Evolutionary conservation across 2,329 filamentous ascomycete genomes (phyloP).

Genomic region (Cercospora brassicicola): DNA sequence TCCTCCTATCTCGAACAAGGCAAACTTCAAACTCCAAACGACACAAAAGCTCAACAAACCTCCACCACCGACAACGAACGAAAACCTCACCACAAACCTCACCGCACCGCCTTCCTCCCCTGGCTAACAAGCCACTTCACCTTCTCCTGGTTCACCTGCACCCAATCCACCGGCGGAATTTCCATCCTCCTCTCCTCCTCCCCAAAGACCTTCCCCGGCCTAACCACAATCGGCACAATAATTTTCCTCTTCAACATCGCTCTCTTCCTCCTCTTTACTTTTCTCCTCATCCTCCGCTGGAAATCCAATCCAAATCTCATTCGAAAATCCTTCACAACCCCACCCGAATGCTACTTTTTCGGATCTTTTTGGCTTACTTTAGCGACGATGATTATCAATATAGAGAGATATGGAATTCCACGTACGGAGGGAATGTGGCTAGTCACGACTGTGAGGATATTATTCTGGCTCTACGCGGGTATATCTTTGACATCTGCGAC

Average conservation of each 20-base stretch:
- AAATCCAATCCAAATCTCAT: slow-evolving; percentile 57
- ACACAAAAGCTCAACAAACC: no score
- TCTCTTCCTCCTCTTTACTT: slow-evolving; percentile 60
- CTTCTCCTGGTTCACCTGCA: slow-evolving; percentile 65
- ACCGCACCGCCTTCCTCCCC: slow-evolving; percentile 18
- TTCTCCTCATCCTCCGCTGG: slow-evolving; percentile 61
- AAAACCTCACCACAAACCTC: no score
- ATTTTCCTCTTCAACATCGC: slow-evolving; percentile 68
- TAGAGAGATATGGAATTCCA: slow-evolving; percentile 65
- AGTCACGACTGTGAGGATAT: no score
- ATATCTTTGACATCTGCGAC: slow-evolving; percentile 17
- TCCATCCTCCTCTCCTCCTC: slow-evolving; percentile 63
- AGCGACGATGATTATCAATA: slow-evolving; percentile 66
- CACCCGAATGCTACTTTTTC: slow-evolving; percentile 68
- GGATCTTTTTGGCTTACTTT: slow-evolving; percentile 70
- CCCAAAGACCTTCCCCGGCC: slow-evolving; percentile 64
- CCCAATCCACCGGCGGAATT: slow-evolving; percentile 73
- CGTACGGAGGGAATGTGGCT: slow-evolving; percentile 4
- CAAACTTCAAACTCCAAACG: no score
- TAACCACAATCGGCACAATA: slow-evolving; percentile 63
- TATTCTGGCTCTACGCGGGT: slow-evolving; percentile 59
- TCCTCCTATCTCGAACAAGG: not conserved
- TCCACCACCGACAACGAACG: no score
- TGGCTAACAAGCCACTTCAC: slow-evolving; percentile 23
- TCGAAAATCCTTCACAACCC: slow-evolving; percentile 60